phyloP scores from a whole-genome alignment of 2,329 filamentous ascomycete genomes.

The Ceratocystis alfenasii region DNA sequence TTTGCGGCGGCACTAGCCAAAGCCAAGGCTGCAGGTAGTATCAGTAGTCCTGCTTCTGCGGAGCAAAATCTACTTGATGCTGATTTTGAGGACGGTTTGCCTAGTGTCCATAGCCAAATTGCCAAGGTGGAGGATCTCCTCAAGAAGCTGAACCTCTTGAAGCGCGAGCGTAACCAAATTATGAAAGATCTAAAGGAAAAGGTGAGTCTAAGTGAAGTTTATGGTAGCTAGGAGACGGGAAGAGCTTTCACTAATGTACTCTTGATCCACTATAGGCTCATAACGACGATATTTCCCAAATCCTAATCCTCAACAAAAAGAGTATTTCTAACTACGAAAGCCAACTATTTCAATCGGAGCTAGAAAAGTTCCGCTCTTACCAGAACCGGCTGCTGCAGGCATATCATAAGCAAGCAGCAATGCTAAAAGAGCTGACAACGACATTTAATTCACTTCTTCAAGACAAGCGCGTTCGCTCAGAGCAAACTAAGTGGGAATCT shows the following conservation, averaged over 20 bases:
- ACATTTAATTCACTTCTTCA: slow-evolving; percentile 80
- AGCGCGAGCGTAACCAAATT: slow-evolving; percentile 81
- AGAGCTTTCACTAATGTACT: slow-evolving; percentile 19
- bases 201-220: slow-evolving; percentile 40
- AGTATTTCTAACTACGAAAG: slow-evolving; percentile 82
- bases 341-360: slow-evolving; percentile 84
- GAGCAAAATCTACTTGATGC: slow-evolving; percentile 82
- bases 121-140: slow-evolving; percentile 76
- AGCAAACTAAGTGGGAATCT: slow-evolving; percentile 88
- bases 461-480: slow-evolving; percentile 83
- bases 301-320: slow-evolving; percentile 96
- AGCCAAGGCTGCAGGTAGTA: slow-evolving; percentile 53
- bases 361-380: slow-evolving; percentile 94
- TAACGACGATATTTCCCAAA: slow-evolving; percentile 93
- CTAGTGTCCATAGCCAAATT: slow-evolving; percentile 82
- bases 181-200: slow-evolving; percentile 96
- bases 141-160: slow-evolving; percentile 82
- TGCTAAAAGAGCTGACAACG: slow-evolving; percentile 88
- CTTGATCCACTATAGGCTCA: slow-evolving; percentile 52
- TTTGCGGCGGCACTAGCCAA: slow-evolving; percentile 81
- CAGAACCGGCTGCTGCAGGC: slow-evolving; percentile 85
- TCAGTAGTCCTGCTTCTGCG: slow-evolving; percentile 46
- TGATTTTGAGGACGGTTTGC: slow-evolving; percentile 70
- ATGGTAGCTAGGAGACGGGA: neutral
- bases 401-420: slow-evolving; percentile 82